Evolutionary conservation across 441 rosid species (phyloP), one percentile per base, ranked within the genome.

Genomic region (Capsella rubella): DNA sequence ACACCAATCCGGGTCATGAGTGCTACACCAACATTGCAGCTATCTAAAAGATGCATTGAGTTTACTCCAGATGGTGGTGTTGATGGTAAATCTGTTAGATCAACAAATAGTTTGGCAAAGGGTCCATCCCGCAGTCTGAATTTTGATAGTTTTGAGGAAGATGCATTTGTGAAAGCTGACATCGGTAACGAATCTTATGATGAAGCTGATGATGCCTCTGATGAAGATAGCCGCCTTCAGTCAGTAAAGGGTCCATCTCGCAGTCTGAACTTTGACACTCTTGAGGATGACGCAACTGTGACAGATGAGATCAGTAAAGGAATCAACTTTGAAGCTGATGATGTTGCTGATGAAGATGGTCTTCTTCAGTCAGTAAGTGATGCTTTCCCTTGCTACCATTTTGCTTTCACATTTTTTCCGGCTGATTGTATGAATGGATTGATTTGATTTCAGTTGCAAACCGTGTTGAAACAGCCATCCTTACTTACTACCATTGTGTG

Each of bases 321-420:
- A 46, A 35, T 9, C 67, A 58, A 50, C 25, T 27, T 8, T 55
- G 76, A 64, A 66, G 71, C 51, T 59, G 27, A 73, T 67, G 74
- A 56, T 53, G 65, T 37, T 52, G 71, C 80, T 28, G 73, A 43
- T 52, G 83, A 85, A 55, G 71, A 47, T 39, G 79, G 78, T 64
- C 87, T 88, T 71, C 72, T 85, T 52, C 86, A 84, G 71, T 92
- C 92, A 57, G 98, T 90, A 82, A 84, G 95, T 45, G 58, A 58
- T 74, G 52, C 40, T 61, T 32, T 57, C 5, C n/a, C 0, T 47
- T n/a, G 49, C 57, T 15, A 56, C 29, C 29, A 61, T 39, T 39
- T 39, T 72, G 56, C 29, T 63, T 45, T 65, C 42, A 45, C 31
- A 54, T 18, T 54, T 27, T 25, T 32, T 45, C 49, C 15, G 4